Evolutionary conservation across 352 stramenopile genomes (phyloP), one percentile per base, ranked within the genome.

Genomic region (Blastocystis sp.): DNA sequence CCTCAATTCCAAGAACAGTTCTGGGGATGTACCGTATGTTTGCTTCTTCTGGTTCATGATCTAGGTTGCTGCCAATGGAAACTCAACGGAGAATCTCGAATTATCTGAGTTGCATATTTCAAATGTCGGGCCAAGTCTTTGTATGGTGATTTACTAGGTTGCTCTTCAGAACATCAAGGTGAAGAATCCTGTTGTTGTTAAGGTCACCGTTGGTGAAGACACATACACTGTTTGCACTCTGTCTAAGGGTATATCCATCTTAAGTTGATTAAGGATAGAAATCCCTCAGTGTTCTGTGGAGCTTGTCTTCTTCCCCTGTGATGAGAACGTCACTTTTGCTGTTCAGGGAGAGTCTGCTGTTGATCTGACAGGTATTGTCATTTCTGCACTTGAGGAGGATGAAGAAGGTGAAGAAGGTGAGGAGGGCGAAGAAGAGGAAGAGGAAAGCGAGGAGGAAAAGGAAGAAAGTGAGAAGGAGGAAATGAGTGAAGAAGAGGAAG

Each of bases 1-100:
- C 78, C 60, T 30, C 78, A 76, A 79, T 89, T 77, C 57, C 60
- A 79, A 48, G 78, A 89, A 78, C 78, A 89, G 35, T 89, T 89
- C 78, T 89, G 60, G 60, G 78, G 78, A 77, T 79, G 60, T 48
- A 89, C 78, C 19, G 73, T 84, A 68, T 13, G 19, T 6, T 37
- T 44, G 5, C 2, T 2, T 48, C 53, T 37, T 3, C 24, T 66
- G 30, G 5, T 68, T 33, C 33, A 5, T 42, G n/a, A 33, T 48
- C n/a, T 68, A 84, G 66, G 66, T 89, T 57, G 40, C 35, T 22
- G 60, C 78, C 17, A 79, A 89, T 68, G 51, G 35, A 27, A 62
- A 37, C 42, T 13, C 73, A 5, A 79, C 78, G 30, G 78, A 79
- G 42, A 89, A 59, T 56, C 33, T 89, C 13, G 78, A 89, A 58